Conservation (phyloP, 495 filamentous ascomycete genomes). For the Lindgomyces ingoldianus region DNA sequence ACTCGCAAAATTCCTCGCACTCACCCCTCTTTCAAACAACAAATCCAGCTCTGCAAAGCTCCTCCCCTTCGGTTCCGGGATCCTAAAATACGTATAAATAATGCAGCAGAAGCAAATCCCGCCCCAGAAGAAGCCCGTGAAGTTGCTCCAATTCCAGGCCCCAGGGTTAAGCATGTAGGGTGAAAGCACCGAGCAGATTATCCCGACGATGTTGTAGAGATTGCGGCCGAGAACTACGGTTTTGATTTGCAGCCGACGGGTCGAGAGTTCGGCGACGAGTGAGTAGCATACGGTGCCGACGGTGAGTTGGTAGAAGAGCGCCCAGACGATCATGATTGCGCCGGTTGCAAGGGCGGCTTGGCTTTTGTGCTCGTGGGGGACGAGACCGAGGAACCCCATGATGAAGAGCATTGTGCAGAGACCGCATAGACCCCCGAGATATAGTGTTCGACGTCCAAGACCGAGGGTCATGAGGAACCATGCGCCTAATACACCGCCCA, state of each 20-base stretch:
- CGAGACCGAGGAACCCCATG: conserved; percentile 46
- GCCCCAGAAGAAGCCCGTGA: conserved; percentile 60
- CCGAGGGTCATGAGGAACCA: conserved; percentile 45
- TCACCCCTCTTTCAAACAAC: conserved; percentile 43
- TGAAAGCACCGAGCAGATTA: conserved; percentile 48
- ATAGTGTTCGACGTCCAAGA: conserved; percentile 45
- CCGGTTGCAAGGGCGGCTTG: conserved; percentile 50
- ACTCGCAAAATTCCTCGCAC: conserved; percentile 44
- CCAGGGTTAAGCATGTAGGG: conserved; percentile 54
- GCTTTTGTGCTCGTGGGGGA: conserved; percentile 26
- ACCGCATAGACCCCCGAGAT: conserved; percentile 42
- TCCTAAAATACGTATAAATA: conserved; percentile 44
- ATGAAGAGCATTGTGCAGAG: conserved; percentile 45
- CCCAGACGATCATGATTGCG: conserved; percentile 55
- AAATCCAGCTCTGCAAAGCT: conserved; percentile 45
- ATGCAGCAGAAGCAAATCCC: conserved; percentile 52
- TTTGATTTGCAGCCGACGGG: conserved; percentile 55
- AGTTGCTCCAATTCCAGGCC: conserved; percentile 57
- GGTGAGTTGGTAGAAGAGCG: conserved; percentile 58
- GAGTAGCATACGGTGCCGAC: conserved; percentile 63
- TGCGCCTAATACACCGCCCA: conserved; percentile 44
- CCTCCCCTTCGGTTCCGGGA: conserved; percentile 44
- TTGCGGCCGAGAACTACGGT: conserved; percentile 60
- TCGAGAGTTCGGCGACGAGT: conserved; percentile 60
- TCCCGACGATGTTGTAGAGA: conserved; percentile 55